Evolutionary conservation across 2,329 filamentous ascomycete genomes (phyloP), one percentile per base, ranked within the genome.

Genomic region (Xylariales sp.): DNA sequence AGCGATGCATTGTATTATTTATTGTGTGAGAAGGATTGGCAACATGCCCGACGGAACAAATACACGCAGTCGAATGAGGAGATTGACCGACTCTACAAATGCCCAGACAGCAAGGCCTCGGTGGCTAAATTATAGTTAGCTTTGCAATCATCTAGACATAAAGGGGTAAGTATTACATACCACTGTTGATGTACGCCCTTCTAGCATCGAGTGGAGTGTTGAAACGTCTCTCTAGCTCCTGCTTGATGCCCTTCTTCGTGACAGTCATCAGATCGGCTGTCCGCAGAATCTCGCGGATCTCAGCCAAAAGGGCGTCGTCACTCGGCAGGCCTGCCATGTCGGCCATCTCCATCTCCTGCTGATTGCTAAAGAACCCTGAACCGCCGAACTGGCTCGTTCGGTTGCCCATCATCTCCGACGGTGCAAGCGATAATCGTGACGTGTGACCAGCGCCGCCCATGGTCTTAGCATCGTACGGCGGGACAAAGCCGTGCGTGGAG

Each of bases 171-270:
- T 16, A 11, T 31, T 49, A 78, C 84, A 68, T 82, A 91, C 86
- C 86, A 69, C 83, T 89, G 63, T 89, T 90, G 61, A 98, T 97
- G 65, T 96, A 98, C 44, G 87, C 81, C 65, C 90, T 84, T 76
- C 88, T 94, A 40, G 82, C 73, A 61, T 97, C 90, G 45, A 98
- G 76, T 45, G 82, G 79, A 48, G 95, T 82, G 47, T 86, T 87
- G 58, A 98, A 98, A 48, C 90, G 79, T 57, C 82, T 80, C 74
- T 98, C 93, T 44, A 98, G 70, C 70, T 98, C 93, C 52, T 79
- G 69, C 76, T 97, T 97, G 66, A 98, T 86, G 55, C 86, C 88
- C 80, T 98, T 98, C 81, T 98, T 98, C 51, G 93, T 98, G 31
- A 98, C 88, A 4, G 80, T 90, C 93, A 98, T 98, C 58, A 98